Conservation (phyloP, 169 alveolate species). For the Pseudocohnilembus persalinus region DNA sequence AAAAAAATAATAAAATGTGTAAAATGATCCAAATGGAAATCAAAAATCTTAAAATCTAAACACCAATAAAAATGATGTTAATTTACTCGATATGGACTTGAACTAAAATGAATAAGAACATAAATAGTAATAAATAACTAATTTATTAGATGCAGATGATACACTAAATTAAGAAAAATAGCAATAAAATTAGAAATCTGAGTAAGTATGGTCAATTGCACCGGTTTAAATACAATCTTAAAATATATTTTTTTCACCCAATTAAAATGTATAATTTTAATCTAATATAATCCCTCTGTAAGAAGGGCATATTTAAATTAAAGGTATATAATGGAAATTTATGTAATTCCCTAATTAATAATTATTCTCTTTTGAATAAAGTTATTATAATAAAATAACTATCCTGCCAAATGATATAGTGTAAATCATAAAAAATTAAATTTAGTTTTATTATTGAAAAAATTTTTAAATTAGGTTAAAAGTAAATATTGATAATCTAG, state of each 20-base stretch:
- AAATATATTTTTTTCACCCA: background rate
- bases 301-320: background rate
- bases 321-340: background rate
- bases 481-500: background rate
- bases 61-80: no score
- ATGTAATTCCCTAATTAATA: background rate
- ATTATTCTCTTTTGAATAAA: background rate
- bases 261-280: no score
- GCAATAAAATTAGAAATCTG: background rate
- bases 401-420: background rate
- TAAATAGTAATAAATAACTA: no score
- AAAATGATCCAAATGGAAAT: background rate
- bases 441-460: background rate
- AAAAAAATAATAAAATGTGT: background rate
- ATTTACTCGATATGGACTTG: no score
- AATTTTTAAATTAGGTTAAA: background rate
- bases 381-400: no score
- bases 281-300: background rate
- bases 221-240: background rate
- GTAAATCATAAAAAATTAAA: background rate
- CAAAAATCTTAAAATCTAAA: background rate
- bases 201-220: background rate
- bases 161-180: background rate
- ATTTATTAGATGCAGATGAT: background rate
- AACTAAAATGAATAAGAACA: no score